These are phyloP conservation scores for Ophiosphaerella narmari DNA, from an alignment of 2,329 filamentous ascomycete species.

Conservation along the genomic window DNA sequence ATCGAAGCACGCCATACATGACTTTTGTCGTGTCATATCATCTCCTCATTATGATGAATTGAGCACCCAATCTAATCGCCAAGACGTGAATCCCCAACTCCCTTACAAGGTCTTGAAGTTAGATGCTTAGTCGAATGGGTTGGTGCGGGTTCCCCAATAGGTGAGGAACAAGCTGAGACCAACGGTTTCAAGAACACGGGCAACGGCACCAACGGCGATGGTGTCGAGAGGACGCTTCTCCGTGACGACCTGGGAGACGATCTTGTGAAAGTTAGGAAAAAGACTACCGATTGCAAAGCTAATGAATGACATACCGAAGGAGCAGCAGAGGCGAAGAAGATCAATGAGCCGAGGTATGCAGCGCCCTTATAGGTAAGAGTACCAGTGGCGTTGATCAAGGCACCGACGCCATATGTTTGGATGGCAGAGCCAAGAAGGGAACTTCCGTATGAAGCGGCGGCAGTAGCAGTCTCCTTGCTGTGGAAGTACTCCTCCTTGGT, in stretches of 20 bases:
- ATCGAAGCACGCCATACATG: slow-evolving; percentile 19
- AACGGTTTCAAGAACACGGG: slow-evolving; percentile 89
- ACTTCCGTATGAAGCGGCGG: slow-evolving; percentile 87
- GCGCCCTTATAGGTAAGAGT: slow-evolving; percentile 97
- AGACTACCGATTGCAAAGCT: not conserved
- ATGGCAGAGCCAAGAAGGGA: slow-evolving; percentile 86
- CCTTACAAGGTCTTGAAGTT: slow-evolving; percentile 12
- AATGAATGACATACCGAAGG: slow-evolving; percentile 69
- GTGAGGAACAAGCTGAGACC: slow-evolving; percentile 90
- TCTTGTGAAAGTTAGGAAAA: slow-evolving; percentile 56
- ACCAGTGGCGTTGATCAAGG: slow-evolving; percentile 85
- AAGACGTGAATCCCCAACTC: slow-evolving; percentile 29
- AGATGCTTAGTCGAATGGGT: slow-evolving; percentile 76
- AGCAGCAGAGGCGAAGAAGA: slow-evolving; percentile 90
- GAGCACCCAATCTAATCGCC: slow-evolving; percentile 33
- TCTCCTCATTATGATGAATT: slow-evolving; percentile 22
- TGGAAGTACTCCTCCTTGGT: slow-evolving; percentile 95
- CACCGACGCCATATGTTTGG: slow-evolving; percentile 87
- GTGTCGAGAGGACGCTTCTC: slow-evolving; percentile 94
- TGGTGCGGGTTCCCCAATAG: slow-evolving; percentile 96
- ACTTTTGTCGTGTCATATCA: slow-evolving; percentile 29
- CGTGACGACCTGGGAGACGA: slow-evolving; percentile 82
- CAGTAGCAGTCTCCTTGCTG: slow-evolving; percentile 88
- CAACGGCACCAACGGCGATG: slow-evolving; percentile 80
- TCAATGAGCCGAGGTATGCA: slow-evolving; percentile 85